phyloP scores from a whole-genome alignment of 1,284 basidiomycete genomes.

The Heterobasidion annosum region DNA sequence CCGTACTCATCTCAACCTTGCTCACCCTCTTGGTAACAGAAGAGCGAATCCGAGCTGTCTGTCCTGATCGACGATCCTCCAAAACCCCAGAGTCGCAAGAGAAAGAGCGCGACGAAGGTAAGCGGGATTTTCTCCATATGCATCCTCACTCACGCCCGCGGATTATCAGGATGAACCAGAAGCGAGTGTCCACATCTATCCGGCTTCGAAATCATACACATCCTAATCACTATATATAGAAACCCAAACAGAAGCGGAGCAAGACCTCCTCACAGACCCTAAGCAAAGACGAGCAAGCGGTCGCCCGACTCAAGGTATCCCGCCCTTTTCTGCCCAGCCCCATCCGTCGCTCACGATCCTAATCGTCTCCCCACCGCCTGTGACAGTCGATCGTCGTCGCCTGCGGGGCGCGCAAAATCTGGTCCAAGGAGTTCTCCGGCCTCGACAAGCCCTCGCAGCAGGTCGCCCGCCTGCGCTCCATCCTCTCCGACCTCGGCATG shows the following conservation, averaged over 20 bases:
- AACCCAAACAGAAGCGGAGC: conserved; percentile 15
- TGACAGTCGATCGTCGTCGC: conserved; percentile 58
- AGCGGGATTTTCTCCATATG: neutral
- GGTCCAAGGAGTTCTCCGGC: conserved; percentile 70
- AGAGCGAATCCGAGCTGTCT: conserved; percentile 53
- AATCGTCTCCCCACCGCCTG: neutral
- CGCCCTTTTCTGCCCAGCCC: neutral
- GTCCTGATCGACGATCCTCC: conserved; percentile 49
- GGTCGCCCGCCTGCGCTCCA: conserved; percentile 52
- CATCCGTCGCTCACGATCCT: neutral
- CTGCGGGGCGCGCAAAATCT: conserved; percentile 76
- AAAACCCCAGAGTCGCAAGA: conserved; percentile 24
- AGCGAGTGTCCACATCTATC: too few relatives aligned
- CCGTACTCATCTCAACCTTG: neutral
- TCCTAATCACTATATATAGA: neutral
- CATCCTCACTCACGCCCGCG: neutral
- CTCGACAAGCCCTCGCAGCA: conserved; percentile 52
- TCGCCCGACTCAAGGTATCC: conserved; percentile 26
- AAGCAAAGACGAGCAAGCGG: conserved; percentile 24
- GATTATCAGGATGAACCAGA: too few relatives aligned
- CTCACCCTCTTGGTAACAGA: neutral
- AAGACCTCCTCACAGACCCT: conserved; percentile 18
- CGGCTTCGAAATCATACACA: too few relatives aligned
- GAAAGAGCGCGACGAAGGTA: neutral
- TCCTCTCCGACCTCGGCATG: conserved; percentile 74